Evolutionary conservation across 257 asterid species (phyloP), one percentile per base, ranked within the genome.

Genomic region (Craterostigma plantagineum): DNA sequence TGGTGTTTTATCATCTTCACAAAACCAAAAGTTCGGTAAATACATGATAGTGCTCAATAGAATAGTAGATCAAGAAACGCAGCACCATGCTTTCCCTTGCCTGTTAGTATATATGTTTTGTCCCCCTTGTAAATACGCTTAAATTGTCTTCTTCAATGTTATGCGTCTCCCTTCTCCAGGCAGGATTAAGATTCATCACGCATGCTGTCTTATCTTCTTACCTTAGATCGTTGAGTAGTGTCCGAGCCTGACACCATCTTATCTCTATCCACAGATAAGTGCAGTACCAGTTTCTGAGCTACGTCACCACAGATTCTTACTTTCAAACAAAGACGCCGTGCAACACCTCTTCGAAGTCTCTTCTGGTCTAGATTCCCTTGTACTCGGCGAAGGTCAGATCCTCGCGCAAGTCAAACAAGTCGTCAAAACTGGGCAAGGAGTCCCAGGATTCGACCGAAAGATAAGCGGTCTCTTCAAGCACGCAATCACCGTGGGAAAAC

Each of bases 331-430:
- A 61, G 94, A 86, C 45, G 94, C 91, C 41, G 60, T 92, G 0
- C 61, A 49, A 1, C 97, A 86, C 57, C 66, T 86, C 38, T 86
- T 86, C 54, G 87, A 81, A 64, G 94, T 86, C 40, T 67, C 97
- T 18, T 65, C 94, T 17, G 97, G 97, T 14, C 90, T 86, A 5
- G 94, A 86, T 61, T 86, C 97, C 38, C 76, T 86, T 9, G 94
- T 86, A 42, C 52, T 86, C 49, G 97, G 97, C 50, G 97, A 86
- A 65, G 97, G 97, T 10, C 97, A 86, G 57, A 86, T 86, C 50
- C 79, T 86, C 44, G 71, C 97, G 13, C 94, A 86, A 65, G 97
- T 86, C 11, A 86, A 77, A 50, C 97, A 81, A 37, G 97, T 86
- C 14, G 92, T 69, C 27, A 78, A 74, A 60, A 64, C 63, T 9